Base-by-base conservation (phyloP, 75 land plant species). In the Picea sitchensis region DNA sequence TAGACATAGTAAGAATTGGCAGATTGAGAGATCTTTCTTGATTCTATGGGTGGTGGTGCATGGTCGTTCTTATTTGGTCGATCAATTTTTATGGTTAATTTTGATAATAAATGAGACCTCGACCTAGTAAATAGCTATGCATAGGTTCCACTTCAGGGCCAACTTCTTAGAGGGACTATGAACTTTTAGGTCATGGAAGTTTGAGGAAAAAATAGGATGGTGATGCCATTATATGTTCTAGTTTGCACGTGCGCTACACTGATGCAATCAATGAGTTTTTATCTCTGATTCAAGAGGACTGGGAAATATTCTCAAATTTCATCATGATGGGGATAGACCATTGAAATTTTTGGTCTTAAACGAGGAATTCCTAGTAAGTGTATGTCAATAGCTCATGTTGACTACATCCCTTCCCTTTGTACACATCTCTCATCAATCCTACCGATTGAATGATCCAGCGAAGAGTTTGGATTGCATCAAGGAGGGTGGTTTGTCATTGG, bases 21-120 rank as follows among this genome's bases (percentile, higher is more conserved):
- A 56, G 9, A 58, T 32, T 58, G 2, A 58, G 59, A 76, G 31
- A 20, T 76, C 59, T 73, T 73, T 73, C 77, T 57, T 76, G 62
- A 76, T 76, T 76, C 77, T 30, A 58, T 58, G 77, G 77, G 60
- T 76, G 17, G 60, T 76, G 77, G 31, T 76, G 60, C 73, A 76
- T 58, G 77, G 77, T 54, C 59, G 60, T 75, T 63, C 44, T 41
- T 41, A 41, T 0, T 41, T 41, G 78, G 65, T 68, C 75, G 84
- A 83, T 83, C 58, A 83, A 84, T 81, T 84, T 84, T 83, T 81
- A 80, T 81, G 75, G 84, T 81, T 81, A 81, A 81, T 81, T 77
- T 83, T 77, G 84, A 69, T 81, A 81, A 81, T 76, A 83, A 84
- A 81, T 77, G 86, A 84, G 86, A 84, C 86, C 80, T 81, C 80